Conservation (phyloP, 495 filamentous ascomycete species). For the Aspergillus haitiensis region DNA sequence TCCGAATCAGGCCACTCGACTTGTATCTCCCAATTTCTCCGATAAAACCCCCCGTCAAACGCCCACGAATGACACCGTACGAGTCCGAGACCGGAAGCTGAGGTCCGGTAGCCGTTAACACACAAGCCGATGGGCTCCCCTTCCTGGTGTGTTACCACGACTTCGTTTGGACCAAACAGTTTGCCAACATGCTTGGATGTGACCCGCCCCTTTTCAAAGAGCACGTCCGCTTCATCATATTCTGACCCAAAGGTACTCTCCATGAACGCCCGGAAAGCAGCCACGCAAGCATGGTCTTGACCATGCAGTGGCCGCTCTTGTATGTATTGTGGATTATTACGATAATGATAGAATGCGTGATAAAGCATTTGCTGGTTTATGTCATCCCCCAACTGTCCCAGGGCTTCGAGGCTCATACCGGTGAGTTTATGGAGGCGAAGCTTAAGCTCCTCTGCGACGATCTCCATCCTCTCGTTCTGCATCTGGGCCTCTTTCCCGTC, state of each 20-base stretch:
- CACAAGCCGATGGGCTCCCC: background rate
- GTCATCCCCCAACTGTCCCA: no score
- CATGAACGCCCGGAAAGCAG: background rate
- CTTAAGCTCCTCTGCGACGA: no score
- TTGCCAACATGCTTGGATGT: constrained; percentile 3
- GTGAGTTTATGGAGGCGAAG: no score
- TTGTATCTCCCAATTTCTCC: background rate
- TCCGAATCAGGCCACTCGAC: background rate
- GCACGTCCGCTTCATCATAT: background rate
- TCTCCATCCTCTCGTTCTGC: no score
- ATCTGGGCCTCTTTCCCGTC: no score
- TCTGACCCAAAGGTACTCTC: background rate
- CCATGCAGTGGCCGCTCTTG: background rate
- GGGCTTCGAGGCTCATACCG: no score
- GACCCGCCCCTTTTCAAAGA: constrained; percentile 1
- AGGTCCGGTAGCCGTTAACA: background rate
- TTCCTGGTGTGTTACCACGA: background rate
- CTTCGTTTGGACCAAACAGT: background rate
- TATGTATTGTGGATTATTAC: no score
- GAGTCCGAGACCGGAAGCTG: background rate
- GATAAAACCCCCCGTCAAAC: constrained; percentile 5
- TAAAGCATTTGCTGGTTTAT: no score
- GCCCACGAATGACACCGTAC: constrained; percentile 3
- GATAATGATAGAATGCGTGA: no score
- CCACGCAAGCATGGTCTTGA: background rate